These are phyloP conservation scores for Penicillium vulpinum DNA, from an alignment of 2,329 filamentous ascomycete species.

Conservation along the genomic window DNA sequence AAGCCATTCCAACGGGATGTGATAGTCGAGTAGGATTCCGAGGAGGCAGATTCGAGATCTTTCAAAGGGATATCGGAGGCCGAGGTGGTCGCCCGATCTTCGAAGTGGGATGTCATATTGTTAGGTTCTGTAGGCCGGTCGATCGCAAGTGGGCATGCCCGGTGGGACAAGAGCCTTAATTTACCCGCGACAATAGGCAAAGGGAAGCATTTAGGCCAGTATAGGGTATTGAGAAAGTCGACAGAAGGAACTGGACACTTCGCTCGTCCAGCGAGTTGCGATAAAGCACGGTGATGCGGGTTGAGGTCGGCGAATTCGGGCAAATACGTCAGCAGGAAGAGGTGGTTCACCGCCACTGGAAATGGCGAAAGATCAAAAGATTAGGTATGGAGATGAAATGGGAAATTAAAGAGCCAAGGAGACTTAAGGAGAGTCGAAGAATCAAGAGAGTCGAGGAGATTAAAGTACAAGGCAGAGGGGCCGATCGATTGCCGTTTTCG, in stretches of 20 bases:
- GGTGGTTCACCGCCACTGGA: neutral
- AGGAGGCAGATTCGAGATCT: constrained; percentile 30
- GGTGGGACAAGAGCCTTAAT: constrained; percentile 1
- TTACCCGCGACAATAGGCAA: neutral
- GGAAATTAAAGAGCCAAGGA: neutral
- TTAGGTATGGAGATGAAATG: too few species aligned
- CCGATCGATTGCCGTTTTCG: constrained; percentile 10
- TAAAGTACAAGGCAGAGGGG: neutral
- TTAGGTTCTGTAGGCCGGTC: neutral
- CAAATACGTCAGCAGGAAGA: constrained; percentile 6
- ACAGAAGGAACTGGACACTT: neutral
- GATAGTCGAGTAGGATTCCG: constrained; percentile 3
- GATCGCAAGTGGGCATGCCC: constrained; percentile 6
- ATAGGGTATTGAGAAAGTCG: neutral
- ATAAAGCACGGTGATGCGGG: neutral
- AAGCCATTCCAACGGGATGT: constrained; percentile 25
- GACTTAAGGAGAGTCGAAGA: neutral
- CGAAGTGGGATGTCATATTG: constrained; percentile 16
- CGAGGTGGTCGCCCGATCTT: constrained; percentile 22
- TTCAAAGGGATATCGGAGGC: constrained; percentile 30
- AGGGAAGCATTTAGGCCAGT: neutral
- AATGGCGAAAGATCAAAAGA: neutral
- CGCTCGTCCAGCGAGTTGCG: constrained; percentile 13
- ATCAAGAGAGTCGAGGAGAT: neutral
- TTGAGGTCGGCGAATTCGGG: constrained; percentile 2